Evolutionary conservation across 192 early-diverging fungal genomes (phyloP).

Genomic region (Nowakowskiella sp.): DNA sequence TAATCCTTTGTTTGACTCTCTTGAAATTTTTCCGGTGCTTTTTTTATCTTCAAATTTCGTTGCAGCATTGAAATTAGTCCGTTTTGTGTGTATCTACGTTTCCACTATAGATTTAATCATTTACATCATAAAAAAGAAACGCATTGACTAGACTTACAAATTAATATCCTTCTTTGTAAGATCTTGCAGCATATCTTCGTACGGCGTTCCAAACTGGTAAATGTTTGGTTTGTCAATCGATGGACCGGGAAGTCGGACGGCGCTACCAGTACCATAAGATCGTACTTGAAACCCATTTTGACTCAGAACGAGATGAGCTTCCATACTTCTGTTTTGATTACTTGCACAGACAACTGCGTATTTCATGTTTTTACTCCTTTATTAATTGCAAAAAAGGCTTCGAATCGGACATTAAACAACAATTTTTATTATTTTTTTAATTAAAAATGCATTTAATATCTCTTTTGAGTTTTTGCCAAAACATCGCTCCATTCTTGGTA

Average conservation of each 20-base stretch:
- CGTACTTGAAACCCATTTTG: conserved; percentile 67
- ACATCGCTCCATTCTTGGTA: conserved; percentile 86
- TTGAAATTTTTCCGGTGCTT: conserved; percentile 82
- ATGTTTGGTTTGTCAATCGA: conserved; percentile 80
- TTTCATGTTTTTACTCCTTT: no score
- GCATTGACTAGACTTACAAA: conserved; percentile 38
- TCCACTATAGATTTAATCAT: not conserved
- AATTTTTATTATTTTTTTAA: no score
- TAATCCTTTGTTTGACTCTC: conserved; percentile 59
- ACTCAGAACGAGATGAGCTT: conserved; percentile 76
- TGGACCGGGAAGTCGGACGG: conserved; percentile 84
- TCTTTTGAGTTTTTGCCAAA: conserved; percentile 51
- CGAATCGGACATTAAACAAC: no score
- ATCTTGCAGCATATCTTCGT: conserved; percentile 81
- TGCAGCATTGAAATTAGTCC: conserved; percentile 87
- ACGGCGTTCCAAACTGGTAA: conserved; percentile 88
- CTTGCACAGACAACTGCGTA: conserved; percentile 94
- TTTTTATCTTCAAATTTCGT: conserved; percentile 87
- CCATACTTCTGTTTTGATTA: conserved; percentile 98
- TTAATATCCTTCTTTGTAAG: conserved; percentile 57
- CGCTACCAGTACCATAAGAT: conserved; percentile 87
- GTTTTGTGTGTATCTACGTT: conserved; percentile 69
- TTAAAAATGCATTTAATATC: conserved; percentile 17
- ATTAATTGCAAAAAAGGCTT: no score
- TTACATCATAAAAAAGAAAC: conserved; percentile 4